These are phyloP conservation scores for Blastobotrys chiropterorum DNA, from an alignment of 805 yeast species.

Conservation along the genomic window DNA sequence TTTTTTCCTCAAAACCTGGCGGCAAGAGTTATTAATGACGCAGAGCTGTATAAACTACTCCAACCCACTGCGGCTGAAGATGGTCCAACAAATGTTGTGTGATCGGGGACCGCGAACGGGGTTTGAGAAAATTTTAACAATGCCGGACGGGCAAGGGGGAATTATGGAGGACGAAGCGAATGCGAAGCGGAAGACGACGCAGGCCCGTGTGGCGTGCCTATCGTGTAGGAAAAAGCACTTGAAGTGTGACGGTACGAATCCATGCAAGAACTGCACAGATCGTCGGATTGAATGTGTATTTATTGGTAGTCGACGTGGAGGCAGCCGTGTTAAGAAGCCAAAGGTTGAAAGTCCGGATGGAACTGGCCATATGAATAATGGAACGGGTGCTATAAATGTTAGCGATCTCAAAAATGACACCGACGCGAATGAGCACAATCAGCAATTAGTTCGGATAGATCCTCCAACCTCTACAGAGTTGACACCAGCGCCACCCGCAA, in stretches of 20 bases:
- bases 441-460: too few relatives aligned
- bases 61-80: not conserved
- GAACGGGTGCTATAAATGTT: not conserved
- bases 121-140: not conserved
- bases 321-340: not conserved
- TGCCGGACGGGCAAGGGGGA: not conserved
- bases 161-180: not conserved
- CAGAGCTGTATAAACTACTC: not conserved
- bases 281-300: not conserved
- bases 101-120: not conserved
- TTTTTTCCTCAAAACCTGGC: too few relatives aligned
- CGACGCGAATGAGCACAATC: too few relatives aligned
- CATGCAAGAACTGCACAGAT: not conserved
- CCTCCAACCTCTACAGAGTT: not conserved
- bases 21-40: not conserved
- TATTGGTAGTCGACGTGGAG: not conserved
- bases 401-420: not conserved
- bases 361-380: too few relatives aligned
- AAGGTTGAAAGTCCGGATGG: not conserved
- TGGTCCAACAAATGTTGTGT: not conserved
- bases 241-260: not conserved
- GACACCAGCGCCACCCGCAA: not conserved
- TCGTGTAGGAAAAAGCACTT: not conserved
- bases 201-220: not conserved
- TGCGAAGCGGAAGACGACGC: not conserved